Evolutionary conservation across 306 rosid species (phyloP).

Genomic region (Parietaria judaica): DNA sequence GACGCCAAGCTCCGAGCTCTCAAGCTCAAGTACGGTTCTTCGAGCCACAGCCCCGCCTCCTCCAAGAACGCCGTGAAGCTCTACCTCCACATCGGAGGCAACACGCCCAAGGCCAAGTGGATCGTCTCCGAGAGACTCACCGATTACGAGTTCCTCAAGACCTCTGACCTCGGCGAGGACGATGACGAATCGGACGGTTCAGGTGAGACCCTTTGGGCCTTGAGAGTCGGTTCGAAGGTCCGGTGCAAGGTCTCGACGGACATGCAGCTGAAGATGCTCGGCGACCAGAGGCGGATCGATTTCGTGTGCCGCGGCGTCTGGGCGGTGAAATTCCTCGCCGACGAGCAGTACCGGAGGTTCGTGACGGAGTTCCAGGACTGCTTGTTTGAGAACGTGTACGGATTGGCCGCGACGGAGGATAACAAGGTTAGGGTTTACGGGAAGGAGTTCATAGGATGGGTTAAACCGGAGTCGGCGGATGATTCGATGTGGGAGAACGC

Average conservation of each 20-base stretch:
- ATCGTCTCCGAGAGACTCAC: constrained; percentile 57
- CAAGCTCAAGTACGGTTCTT: constrained; percentile 55
- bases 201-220: constrained; percentile 35
- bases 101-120: constrained; percentile 83
- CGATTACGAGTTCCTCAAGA: constrained; percentile 41
- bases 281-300: constrained; percentile 74
- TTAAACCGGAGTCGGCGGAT: constrained; percentile 71
- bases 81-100: constrained; percentile 83
- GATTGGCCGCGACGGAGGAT: constrained; percentile 57
- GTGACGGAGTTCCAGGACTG: constrained; percentile 67
- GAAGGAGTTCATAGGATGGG: constrained; percentile 87
- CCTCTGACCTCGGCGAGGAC: constrained; percentile 18
- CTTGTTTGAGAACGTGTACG: constrained; percentile 65
- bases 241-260: constrained; percentile 66
- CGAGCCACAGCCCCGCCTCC: constrained; percentile 18
- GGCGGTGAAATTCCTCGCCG: constrained; percentile 69
- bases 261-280: constrained; percentile 84
- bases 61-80: constrained; percentile 61
- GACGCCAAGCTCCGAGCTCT: constrained; percentile 65
- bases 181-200: constrained; percentile 12
- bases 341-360: constrained; percentile 55
- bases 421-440: constrained; percentile 72
- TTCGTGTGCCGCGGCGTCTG: constrained; percentile 75
- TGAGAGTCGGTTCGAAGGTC: constrained; percentile 62
- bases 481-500: constrained; percentile 85